A percentile compares a stretch with the other conserved stretches of the same genome.
Evolutionary conservation across 2,329 filamentous ascomycete genomes (phyloP).

Genomic region (Geosmithia putterillii): DNA sequence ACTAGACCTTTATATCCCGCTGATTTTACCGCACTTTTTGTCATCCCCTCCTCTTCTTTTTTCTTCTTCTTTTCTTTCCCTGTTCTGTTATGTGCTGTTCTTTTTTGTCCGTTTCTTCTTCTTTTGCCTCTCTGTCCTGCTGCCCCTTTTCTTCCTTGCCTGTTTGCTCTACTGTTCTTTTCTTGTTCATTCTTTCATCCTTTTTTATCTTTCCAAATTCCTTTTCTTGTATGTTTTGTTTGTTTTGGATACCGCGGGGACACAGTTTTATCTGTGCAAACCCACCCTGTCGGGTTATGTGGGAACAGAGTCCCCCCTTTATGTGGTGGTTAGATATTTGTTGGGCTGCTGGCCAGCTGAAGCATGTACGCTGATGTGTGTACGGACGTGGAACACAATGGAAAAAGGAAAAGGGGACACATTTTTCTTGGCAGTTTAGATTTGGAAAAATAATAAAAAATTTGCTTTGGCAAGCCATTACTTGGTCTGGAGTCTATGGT

Average conservation of each 20-base stretch:
- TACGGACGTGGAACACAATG: too few species aligned
- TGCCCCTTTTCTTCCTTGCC: neutral
- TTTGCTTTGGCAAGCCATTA: neutral
- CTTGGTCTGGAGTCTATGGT: too few species aligned
- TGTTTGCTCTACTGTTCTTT: neutral
- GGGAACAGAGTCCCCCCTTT: too few species aligned
- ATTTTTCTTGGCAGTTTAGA: too few species aligned
- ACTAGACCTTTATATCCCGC: constrained; percentile 1
- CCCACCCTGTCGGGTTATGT: too few species aligned
- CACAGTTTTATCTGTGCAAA: too few species aligned
- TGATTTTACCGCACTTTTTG: constrained; percentile 1
- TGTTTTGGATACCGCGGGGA: too few species aligned
- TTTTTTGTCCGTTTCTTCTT: neutral
- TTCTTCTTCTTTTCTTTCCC: neutral
- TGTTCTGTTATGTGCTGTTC: neutral
- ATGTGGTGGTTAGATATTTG: too few species aligned
- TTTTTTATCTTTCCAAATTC: neutral
- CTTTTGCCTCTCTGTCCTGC: neutral
- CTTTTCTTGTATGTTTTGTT: neutral
- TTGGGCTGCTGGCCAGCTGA: neutral
- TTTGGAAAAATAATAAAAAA: neutral
- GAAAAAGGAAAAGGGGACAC: neutral
- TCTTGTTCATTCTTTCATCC: neutral
- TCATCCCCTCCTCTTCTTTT: neutral
- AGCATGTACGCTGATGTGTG: too few species aligned